Evolutionary conservation across 176 grass and related monocot species (phyloP).

Genomic region (Echinochloa phyllopogon): DNA sequence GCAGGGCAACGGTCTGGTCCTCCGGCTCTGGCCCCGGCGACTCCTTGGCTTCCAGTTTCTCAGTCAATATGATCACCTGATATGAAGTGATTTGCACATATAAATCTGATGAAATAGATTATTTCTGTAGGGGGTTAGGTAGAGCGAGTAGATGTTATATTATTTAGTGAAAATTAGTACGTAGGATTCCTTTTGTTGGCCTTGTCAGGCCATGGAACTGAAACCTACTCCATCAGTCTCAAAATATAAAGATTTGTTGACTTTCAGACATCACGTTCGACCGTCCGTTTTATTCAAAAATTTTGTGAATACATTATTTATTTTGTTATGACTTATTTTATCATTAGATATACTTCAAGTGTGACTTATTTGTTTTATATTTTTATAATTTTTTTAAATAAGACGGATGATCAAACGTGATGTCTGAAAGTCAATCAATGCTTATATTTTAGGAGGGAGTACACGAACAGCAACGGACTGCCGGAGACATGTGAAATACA

Average conservation of each 20-base stretch:
- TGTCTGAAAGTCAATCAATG: no score
- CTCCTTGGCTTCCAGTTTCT: slow-evolving; percentile 65
- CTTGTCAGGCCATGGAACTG: not conserved
- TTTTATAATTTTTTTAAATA: no score
- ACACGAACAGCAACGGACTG: not conserved
- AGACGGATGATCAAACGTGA: no score
- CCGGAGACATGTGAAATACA: slow-evolving; percentile 1
- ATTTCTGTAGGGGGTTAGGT: not conserved
- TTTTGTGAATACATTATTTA: no score
- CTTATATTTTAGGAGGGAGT: no score
- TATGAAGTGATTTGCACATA: not conserved
- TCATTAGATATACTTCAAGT: no score
- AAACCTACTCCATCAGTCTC: not conserved
- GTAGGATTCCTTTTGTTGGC: not conserved
- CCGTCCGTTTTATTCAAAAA: no score
- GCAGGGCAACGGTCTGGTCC: not conserved
- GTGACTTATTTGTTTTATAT: no score
- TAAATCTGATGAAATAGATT: not conserved
- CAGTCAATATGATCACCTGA: slow-evolving; percentile 68
- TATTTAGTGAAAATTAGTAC: not conserved
- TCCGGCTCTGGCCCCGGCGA: slow-evolving; percentile 22
- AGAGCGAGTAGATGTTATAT: not conserved
- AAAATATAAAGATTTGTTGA: no score
- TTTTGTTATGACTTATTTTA: no score
- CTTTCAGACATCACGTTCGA: no score